Evolutionary conservation across 495 filamentous ascomycete species (phyloP).

Genomic region (Cryomyces antarcticus): DNA sequence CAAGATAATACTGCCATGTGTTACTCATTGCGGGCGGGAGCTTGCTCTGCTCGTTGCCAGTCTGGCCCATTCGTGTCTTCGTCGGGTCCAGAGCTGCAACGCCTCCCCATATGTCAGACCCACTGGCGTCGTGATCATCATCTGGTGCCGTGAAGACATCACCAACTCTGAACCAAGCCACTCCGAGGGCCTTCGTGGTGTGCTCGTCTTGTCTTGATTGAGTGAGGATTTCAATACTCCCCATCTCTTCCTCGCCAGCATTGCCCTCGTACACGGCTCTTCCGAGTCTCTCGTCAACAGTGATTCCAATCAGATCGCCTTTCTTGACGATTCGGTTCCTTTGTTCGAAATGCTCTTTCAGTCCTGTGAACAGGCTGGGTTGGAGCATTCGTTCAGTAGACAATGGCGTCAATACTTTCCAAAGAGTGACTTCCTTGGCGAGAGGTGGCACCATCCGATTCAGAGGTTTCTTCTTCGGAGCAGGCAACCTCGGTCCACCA

Average conservation of each 20-base stretch:
- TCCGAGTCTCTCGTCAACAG: slow-evolving; percentile 65
- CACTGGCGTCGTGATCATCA: slow-evolving; percentile 19
- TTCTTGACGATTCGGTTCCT: slow-evolving; percentile 57
- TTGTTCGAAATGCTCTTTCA: slow-evolving; percentile 72
- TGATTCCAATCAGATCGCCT: slow-evolving; percentile 72
- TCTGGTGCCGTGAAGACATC: slow-evolving; percentile 38
- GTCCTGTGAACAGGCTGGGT: slow-evolving; percentile 55
- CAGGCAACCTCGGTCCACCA: slow-evolving; percentile 20
- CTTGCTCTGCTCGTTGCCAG: slow-evolving; percentile 59
- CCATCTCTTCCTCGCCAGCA: slow-evolving; percentile 15
- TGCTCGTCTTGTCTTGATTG: not conserved
- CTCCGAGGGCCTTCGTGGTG: slow-evolving; percentile 15
- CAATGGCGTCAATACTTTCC: slow-evolving; percentile 73
- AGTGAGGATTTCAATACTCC: not conserved
- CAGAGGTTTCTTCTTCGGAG: slow-evolving; percentile 25
- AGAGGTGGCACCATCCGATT: slow-evolving; percentile 48
- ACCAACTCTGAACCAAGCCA: slow-evolving; percentile 79
- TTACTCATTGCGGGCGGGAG: slow-evolving; percentile 52
- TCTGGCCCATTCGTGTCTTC: slow-evolving; percentile 60
- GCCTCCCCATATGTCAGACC: slow-evolving; percentile 51
- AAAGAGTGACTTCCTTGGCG: slow-evolving; percentile 78
- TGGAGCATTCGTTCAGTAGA: slow-evolving; percentile 71
- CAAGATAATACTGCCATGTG: slow-evolving; percentile 74
- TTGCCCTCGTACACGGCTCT: slow-evolving; percentile 46
- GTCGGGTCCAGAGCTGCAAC: slow-evolving; percentile 64